These are phyloP conservation scores for Acer saccharum DNA, from an alignment of 345 rosid genomes.

Conservation along the genomic window DNA sequence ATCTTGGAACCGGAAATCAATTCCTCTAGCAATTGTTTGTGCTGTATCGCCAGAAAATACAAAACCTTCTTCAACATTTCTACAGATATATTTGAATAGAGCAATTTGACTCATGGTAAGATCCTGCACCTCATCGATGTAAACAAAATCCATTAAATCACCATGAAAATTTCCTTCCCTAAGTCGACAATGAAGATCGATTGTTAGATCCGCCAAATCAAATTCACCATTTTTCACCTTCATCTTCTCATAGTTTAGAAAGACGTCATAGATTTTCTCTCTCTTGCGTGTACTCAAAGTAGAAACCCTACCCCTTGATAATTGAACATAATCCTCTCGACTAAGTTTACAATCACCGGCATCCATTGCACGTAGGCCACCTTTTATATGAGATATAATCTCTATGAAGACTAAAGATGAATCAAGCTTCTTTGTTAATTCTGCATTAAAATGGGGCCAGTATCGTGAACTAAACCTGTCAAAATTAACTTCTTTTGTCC, in stretches of 20 bases:
- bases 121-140: slow-evolving; percentile 68
- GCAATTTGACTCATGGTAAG: slow-evolving; percentile 56
- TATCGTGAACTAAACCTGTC: slow-evolving; percentile 48
- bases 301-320: slow-evolving; percentile 40
- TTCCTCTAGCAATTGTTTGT: slow-evolving; percentile 37
- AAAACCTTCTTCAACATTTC: slow-evolving; percentile 49
- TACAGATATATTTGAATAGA: slow-evolving; percentile 43
- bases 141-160: slow-evolving; percentile 47
- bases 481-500: slow-evolving; percentile 44
- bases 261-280: slow-evolving; percentile 38
- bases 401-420: slow-evolving; percentile 53
- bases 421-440: slow-evolving; percentile 41
- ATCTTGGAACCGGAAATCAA: slow-evolving; percentile 54
- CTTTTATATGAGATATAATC: slow-evolving; percentile 59
- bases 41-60: slow-evolving; percentile 44
- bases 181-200: slow-evolving; percentile 50
- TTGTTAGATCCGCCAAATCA: slow-evolving; percentile 58
- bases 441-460: slow-evolving; percentile 52
- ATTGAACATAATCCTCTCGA: slow-evolving; percentile 34
- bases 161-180: slow-evolving; percentile 24
- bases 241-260: slow-evolving; percentile 46
- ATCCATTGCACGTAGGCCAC: slow-evolving; percentile 34
- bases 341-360: slow-evolving; percentile 31
- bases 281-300: slow-evolving; percentile 33
- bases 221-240: slow-evolving; percentile 45